A percentile compares a stretch with the other conserved stretches of the same genome.
Evolutionary conservation across 1,284 basidiomycete genomes (phyloP).

Genomic region (Marasmius tenuissimus): DNA sequence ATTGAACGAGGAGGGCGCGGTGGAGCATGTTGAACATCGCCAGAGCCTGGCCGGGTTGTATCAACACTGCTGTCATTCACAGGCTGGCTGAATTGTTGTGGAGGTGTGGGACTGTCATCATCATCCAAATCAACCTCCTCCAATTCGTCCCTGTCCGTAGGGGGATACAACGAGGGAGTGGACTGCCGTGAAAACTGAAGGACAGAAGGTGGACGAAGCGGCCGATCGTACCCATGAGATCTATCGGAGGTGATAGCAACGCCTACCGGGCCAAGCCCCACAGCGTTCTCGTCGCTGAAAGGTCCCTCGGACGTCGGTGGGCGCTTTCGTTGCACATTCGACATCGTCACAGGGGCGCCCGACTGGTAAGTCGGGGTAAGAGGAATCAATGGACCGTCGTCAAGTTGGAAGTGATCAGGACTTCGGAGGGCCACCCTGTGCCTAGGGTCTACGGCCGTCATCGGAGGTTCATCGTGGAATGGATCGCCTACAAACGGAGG

Average conservation of each 20-base stretch:
- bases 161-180: constrained; percentile 60
- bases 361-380: constrained; percentile 1
- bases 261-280: constrained; percentile 1
- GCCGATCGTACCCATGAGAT: background rate
- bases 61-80: constrained; percentile 10
- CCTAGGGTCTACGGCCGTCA: constrained; percentile 16
- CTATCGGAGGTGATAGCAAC: constrained; percentile 18
- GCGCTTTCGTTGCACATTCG: background rate
- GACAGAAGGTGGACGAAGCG: constrained; percentile 12
- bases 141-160: constrained; percentile 42
- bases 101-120: background rate
- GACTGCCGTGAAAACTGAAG: constrained; percentile 41
- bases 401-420: constrained; percentile 5
- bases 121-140: constrained; percentile 20
- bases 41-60: constrained; percentile 3
- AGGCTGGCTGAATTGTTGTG: background rate
- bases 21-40: constrained; percentile 27
- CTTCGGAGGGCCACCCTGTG: constrained; percentile 1
- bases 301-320: background rate
- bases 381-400: constrained; percentile 4
- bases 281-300: constrained; percentile 6
- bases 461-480: constrained; percentile 29
- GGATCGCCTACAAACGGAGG: constrained; percentile 29
- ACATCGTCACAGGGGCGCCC: background rate
- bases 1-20: constrained; percentile 42